Percentiles rank a stretch among this genome's conserved stretches.
Conservation (phyloP, 2,329 filamentous ascomycete genomes). For the Monilinia fructigena region DNA sequence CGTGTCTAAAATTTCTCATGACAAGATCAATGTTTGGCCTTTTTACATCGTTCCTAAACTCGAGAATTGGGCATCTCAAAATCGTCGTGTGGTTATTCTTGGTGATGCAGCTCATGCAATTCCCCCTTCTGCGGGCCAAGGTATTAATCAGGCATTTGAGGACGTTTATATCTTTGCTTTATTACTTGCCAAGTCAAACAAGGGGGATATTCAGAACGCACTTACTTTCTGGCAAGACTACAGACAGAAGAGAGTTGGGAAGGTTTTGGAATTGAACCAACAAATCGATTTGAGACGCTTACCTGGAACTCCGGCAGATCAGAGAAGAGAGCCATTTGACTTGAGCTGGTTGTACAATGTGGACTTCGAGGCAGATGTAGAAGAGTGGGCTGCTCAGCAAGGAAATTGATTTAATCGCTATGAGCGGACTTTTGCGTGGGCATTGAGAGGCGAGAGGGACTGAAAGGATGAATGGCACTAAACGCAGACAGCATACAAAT, state of each 20-base stretch:
- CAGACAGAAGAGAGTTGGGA: slow-evolving; percentile 49
- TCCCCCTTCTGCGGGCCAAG: slow-evolving; percentile 49
- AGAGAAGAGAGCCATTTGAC: slow-evolving; percentile 45
- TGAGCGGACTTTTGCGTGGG: neutral
- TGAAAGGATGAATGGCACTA: neutral
- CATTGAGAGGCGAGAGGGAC: neutral
- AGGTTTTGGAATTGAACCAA: slow-evolving; percentile 48
- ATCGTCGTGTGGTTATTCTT: slow-evolving; percentile 45
- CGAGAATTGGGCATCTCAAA: slow-evolving; percentile 44
- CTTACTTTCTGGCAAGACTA: slow-evolving; percentile 49
- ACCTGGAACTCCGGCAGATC: slow-evolving; percentile 34
- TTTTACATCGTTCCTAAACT: slow-evolving; percentile 47
- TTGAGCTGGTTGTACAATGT: slow-evolving; percentile 26
- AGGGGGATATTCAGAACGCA: slow-evolving; percentile 35
- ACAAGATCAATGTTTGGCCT: slow-evolving; percentile 47
- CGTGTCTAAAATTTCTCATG: slow-evolving; percentile 39
- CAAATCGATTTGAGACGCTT: slow-evolving; percentile 42
- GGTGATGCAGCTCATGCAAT: slow-evolving; percentile 52
- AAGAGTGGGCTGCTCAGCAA: slow-evolving; percentile 22
- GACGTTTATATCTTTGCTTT: slow-evolving; percentile 49
- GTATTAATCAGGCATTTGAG: slow-evolving; percentile 50
- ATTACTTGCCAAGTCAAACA: slow-evolving; percentile 40
- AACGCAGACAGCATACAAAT: neutral
- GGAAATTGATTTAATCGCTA: neutral
- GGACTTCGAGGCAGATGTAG: slow-evolving; percentile 25